Percentiles rank a stretch among this genome's conserved stretches.
Conservation (phyloP, 164 flowering plant genomes). For the Tetracentron sinense region DNA sequence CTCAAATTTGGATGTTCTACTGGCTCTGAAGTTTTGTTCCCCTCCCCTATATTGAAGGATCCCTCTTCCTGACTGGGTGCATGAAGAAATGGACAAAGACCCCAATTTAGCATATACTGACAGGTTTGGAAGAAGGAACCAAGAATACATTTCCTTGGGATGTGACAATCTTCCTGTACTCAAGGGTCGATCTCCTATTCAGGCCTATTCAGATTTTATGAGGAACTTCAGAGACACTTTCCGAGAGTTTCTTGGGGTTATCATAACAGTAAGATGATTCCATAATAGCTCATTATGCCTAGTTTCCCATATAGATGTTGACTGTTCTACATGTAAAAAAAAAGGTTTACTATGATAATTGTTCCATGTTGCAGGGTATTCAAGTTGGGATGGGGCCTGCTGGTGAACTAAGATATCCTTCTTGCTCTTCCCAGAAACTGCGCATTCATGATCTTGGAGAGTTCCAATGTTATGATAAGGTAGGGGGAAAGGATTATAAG, state of each 20-base stretch:
- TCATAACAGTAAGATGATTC: constrained; percentile 41
- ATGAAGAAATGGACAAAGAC: constrained; percentile 47
- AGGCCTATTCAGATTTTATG: constrained; percentile 69
- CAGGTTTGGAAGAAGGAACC: constrained; percentile 54
- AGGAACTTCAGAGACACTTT: constrained; percentile 59
- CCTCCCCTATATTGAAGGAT: constrained; percentile 38
- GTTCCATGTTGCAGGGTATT: constrained; percentile 44
- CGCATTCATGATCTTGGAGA: constrained; percentile 36
- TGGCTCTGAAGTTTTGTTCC: neutral
- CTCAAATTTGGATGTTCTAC: neutral
- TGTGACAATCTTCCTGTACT: constrained; percentile 64
- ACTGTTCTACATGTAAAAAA: too few relatives aligned
- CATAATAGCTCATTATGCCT: neutral
- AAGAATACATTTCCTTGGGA: constrained; percentile 67
- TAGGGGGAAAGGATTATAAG: constrained; percentile 14
- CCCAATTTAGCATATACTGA: constrained; percentile 60
- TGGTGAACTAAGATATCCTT: constrained; percentile 80
- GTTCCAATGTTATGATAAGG: constrained; percentile 84
- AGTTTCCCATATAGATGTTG: too few relatives aligned
- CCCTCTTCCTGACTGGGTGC: constrained; percentile 71
- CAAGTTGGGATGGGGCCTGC: constrained; percentile 82
- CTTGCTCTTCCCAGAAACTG: constrained; percentile 39
- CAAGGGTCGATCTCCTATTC: constrained; percentile 62
- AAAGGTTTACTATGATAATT: neutral
- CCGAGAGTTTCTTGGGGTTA: constrained; percentile 42